Conservation (phyloP, 2,329 filamentous ascomycete species). For the Diaporthe ilicicola region DNA sequence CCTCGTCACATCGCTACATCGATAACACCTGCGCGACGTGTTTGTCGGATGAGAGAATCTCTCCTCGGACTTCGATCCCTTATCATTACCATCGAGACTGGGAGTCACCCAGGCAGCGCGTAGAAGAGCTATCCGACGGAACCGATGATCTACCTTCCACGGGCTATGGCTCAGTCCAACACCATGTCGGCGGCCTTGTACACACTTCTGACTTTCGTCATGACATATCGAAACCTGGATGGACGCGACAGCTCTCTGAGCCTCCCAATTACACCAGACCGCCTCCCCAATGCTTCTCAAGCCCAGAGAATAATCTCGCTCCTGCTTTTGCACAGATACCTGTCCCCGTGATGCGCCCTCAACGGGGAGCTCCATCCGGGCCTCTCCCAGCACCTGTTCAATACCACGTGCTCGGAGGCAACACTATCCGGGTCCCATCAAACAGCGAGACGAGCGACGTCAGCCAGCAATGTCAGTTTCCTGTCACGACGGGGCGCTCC, state of each 20-base stretch:
- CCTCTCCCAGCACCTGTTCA: neutral
- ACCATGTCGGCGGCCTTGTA: neutral
- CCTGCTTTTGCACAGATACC: neutral
- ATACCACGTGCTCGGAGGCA: neutral
- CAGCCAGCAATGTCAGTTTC: neutral
- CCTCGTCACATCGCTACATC: neutral
- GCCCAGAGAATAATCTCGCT: neutral
- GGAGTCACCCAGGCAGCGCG: neutral
- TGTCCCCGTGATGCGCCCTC: neutral
- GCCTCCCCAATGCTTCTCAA: neutral
- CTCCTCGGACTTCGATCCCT: conserved; percentile 22
- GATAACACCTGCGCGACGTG: neutral
- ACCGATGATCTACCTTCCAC: neutral
- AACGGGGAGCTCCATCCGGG: neutral
- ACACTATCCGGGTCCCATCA: neutral
- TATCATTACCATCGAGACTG: neutral
- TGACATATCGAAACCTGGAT: neutral
- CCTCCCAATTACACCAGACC: neutral
- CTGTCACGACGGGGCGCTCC: neutral
- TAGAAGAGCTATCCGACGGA: neutral
- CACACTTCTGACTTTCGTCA: neutral
- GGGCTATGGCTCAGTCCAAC: neutral
- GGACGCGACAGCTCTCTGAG: neutral
- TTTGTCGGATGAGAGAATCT: conserved; percentile 12
- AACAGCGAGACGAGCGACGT: neutral